These are phyloP conservation scores for Erodium maritimum DNA, from an alignment of 345 rosid species.

Conservation along the genomic window DNA sequence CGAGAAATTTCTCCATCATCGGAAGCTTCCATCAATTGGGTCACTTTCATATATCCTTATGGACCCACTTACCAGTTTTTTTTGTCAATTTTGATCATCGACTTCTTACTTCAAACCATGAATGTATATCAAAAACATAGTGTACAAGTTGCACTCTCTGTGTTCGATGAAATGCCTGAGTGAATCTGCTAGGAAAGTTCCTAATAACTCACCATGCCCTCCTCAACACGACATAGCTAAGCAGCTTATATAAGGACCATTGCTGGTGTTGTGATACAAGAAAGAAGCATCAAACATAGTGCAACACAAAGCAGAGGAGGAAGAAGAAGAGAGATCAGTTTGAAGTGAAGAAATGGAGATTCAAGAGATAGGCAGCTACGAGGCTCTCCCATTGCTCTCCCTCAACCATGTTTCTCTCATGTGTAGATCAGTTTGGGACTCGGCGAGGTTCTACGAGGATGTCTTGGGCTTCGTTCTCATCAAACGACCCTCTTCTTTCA, in stretches of 20 bases:
- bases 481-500: conserved; percentile 59
- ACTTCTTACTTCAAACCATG: too few species aligned
- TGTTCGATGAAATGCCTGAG: neutral
- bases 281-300: neutral
- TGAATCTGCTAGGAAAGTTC: conserved; percentile 34
- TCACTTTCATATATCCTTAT: neutral
- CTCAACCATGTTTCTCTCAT: conserved; percentile 40
- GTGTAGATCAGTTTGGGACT: conserved; percentile 42
- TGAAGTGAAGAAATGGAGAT: conserved; percentile 12
- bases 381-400: conserved; percentile 38
- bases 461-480: conserved; percentile 40
- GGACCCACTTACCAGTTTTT: neutral
- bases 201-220: conserved; percentile 7
- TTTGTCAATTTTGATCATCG: neutral
- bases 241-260: conserved; percentile 16
- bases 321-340: neutral
- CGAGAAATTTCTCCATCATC: neutral
- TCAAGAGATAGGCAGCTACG: conserved; percentile 20
- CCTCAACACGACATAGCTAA: neutral
- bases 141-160: neutral
- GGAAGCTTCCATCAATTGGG: neutral
- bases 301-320: neutral
- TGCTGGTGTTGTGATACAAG: too few species aligned
- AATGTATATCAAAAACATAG: neutral
- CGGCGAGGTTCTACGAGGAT: conserved; percentile 30